Base-by-base conservation (phyloP, 371 early-diverging fungal genomes). In the Lichtheimia ornata region DNA sequence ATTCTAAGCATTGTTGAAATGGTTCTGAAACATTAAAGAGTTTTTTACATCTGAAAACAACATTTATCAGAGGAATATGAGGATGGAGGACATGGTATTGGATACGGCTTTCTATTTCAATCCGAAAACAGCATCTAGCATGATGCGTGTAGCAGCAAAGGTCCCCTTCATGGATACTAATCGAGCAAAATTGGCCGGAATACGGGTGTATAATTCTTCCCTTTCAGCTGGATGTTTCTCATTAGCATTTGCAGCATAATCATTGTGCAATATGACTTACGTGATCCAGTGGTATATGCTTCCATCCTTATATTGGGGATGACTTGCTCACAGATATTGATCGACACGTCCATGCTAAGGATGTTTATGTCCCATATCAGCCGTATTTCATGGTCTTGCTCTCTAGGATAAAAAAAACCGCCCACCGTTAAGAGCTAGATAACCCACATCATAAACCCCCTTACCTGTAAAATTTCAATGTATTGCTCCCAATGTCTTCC, bases 1-100 rank as follows among this genome's bases (percentile, higher is more conserved):
- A 76, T 95, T 95, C 92, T 95, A 92, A 93, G 69, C 66, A 27
- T 55, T 4, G 35, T 35, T 35, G 35, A 9, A 9, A 9, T 35
- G 35, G 11, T 35, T 35, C 35, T 35, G 35, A 35, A 35, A 35
- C 35, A 35, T 35, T 35, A 35, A 35, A 35, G 51, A 24, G 17
- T 20, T 51, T 51, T 18, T 47, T 20, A 47, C 47, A 18, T 20
- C 18, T 47, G n/a, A 20, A 45, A 45, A 45, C 15, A 45, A 47
- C 5, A 47, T n/a, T n/a, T 47, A n/a, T 43, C 43, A 43, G 3
- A 25, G 25, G 24, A 51, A 3, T 4, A 24, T 4, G 25, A 17
- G 22, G 18, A 54, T 27, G 30, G 42, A 35, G 30, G 42, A 35
- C 5, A 11, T 35, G 35, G 35, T 35, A 35, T 35, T 35, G 35